Conservation (phyloP, 495 filamentous ascomycete species). For the Penicillium ochrochloron region DNA sequence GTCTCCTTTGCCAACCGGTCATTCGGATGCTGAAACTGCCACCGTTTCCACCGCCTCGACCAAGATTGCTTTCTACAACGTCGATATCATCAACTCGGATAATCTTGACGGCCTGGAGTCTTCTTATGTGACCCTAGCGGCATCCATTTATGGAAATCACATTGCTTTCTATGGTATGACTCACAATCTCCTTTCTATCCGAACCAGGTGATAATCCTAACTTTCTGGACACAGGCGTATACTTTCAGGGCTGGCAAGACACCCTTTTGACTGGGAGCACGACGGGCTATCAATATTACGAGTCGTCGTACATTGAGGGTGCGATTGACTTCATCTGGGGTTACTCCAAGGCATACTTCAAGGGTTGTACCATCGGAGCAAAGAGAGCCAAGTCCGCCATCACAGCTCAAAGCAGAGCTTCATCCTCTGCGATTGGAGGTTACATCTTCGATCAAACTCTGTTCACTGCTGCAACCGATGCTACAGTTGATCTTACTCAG, state of each 20-base stretch:
- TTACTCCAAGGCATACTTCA: constrained; percentile 25
- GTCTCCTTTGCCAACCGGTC: constrained; percentile 20
- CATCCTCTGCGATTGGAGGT: constrained; percentile 16
- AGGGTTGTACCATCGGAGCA: constrained; percentile 23
- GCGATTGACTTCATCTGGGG: constrained; percentile 24
- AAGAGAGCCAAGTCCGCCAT: constrained; percentile 23
- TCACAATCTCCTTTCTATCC: too few species aligned
- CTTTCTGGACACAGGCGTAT: too few species aligned
- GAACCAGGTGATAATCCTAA: too few species aligned
- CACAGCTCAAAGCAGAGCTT: constrained; percentile 23
- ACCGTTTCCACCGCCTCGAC: constrained; percentile 20
- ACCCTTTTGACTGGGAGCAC: too few species aligned
- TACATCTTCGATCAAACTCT: constrained; percentile 24
- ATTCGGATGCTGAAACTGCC: constrained; percentile 25
- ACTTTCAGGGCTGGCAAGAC: too few species aligned
- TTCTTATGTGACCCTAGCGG: too few species aligned
- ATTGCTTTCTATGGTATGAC: too few species aligned
- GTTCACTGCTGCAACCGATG: constrained; percentile 21
- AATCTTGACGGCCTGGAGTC: constrained; percentile 6
- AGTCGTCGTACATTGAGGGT: not conserved
- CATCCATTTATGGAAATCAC: too few species aligned
- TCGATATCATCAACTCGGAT: constrained; percentile 22
- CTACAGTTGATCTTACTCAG: constrained; percentile 19
- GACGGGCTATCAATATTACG: too few species aligned
- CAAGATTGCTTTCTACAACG: constrained; percentile 22